These are phyloP conservation scores for Fusarium nurragi DNA, from an alignment of 2,329 filamentous ascomycete species.

Conservation along the genomic window DNA sequence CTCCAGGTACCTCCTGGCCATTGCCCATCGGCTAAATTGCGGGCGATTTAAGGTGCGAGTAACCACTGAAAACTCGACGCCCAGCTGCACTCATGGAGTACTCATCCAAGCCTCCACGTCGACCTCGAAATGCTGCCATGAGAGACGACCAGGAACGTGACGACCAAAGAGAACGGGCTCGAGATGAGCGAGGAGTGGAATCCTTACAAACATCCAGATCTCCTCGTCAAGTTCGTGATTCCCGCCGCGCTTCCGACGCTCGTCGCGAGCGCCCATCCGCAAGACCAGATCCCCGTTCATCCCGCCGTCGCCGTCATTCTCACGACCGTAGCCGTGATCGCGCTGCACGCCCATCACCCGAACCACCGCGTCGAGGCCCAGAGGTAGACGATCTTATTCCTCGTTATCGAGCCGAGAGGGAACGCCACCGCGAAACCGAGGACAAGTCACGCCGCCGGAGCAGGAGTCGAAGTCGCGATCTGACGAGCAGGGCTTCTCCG, in stretches of 20 bases:
- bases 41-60: constrained; percentile 43
- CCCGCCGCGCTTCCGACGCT: constrained; percentile 45
- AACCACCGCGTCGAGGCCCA: constrained; percentile 41
- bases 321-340: constrained; percentile 52
- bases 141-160: constrained; percentile 51
- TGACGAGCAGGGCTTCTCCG: constrained; percentile 48
- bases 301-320: constrained; percentile 52
- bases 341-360: constrained; percentile 39
- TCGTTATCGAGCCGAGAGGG: constrained; percentile 45
- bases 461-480: constrained; percentile 46
- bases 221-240: constrained; percentile 43
- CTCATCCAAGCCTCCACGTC: constrained; percentile 48
- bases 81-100: constrained; percentile 45
- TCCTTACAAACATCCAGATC: constrained; percentile 47
- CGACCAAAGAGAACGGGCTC: constrained; percentile 51
- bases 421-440: constrained; percentile 45
- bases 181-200: constrained; percentile 49
- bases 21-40: constrained; percentile 51
- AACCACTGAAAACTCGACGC: constrained; percentile 53
- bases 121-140: constrained; percentile 55
- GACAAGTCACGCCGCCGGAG: constrained; percentile 48
- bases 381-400: constrained; percentile 53
- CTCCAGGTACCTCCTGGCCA: constrained; percentile 36
- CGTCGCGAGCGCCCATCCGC: constrained; percentile 49
- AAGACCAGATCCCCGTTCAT: constrained; percentile 47